phyloP scores from a whole-genome alignment of 371 early-diverging fungal genomes.

The Homolaphlyctis polyrhiza region DNA sequence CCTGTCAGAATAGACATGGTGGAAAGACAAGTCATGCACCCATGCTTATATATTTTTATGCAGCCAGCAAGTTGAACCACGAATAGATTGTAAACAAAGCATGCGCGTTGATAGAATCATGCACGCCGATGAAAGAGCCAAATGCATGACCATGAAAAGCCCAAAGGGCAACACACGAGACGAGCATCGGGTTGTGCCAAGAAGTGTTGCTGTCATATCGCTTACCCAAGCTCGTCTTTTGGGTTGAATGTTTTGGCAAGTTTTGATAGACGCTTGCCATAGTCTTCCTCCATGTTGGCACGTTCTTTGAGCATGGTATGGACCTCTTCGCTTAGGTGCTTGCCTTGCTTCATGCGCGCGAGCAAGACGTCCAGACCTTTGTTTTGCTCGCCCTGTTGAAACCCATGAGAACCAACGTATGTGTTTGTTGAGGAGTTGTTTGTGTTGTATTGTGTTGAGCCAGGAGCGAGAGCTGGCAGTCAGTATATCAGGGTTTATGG shows the following conservation, averaged over 20 bases:
- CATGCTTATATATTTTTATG: too few species aligned
- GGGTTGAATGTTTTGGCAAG: slow-evolving; percentile 71
- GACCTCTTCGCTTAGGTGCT: slow-evolving; percentile 80
- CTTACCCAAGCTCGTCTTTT: slow-evolving; percentile 81
- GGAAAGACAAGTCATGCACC: too few species aligned
- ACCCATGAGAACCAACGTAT: too few species aligned
- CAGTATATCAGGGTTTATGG: too few species aligned
- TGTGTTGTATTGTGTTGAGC: too few species aligned
- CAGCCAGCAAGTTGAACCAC: too few species aligned
- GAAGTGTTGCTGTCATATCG: not conserved
- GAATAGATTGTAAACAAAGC: too few species aligned
- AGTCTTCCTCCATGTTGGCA: slow-evolving; percentile 80
- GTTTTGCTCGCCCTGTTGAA: slow-evolving; percentile 81
- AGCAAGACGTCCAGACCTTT: slow-evolving; percentile 78
- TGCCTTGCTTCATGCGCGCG: slow-evolving; percentile 74
- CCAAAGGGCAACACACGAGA: not conserved
- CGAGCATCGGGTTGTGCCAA: not conserved
- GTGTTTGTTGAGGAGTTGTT: too few species aligned
- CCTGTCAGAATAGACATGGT: not conserved
- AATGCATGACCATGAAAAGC: too few species aligned
- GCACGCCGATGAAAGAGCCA: too few species aligned
- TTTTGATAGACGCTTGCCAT: slow-evolving; percentile 74
- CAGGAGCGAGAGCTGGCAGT: too few species aligned
- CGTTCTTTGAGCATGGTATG: slow-evolving; percentile 52
- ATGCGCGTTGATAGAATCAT: too few species aligned